phyloP scores from a whole-genome alignment of 441 rosid species.

The Populus hybrid region DNA sequence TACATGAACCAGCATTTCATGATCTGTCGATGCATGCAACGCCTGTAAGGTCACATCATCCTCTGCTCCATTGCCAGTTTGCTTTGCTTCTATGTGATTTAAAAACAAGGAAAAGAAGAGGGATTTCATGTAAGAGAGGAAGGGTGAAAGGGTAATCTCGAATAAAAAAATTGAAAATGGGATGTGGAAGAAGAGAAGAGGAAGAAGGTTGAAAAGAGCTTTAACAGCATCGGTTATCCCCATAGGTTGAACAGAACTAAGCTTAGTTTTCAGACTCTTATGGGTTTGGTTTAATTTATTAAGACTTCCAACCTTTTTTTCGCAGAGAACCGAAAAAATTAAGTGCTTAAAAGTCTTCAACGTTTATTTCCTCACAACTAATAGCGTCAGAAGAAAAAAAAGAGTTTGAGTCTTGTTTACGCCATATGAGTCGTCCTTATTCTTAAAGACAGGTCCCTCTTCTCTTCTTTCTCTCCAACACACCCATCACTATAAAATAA shows the following conservation, averaged over 20 bases:
- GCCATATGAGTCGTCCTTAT: slow-evolving; percentile 65
- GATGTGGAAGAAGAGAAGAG: not conserved
- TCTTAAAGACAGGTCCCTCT: slow-evolving; percentile 21
- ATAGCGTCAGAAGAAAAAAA: slow-evolving; percentile 37
- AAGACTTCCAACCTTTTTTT: not conserved
- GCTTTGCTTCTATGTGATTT: too few relatives aligned
- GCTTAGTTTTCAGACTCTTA: slow-evolving; percentile 16
- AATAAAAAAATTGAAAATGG: not conserved
- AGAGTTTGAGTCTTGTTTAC: slow-evolving; percentile 80
- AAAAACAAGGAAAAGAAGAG: not conserved
- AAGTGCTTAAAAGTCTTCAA: slow-evolving; percentile 20
- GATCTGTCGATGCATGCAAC: not conserved
- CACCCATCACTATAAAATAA: slow-evolving; percentile 48
- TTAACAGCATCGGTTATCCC: slow-evolving; percentile 34
- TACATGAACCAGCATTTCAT: not conserved
- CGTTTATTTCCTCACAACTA: slow-evolving; percentile 16
- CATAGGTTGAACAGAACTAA: slow-evolving; percentile 20
- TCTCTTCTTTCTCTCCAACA: slow-evolving; percentile 21
- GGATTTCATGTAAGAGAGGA: not conserved
- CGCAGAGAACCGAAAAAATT: slow-evolving; percentile 7
- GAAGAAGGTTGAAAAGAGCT: slow-evolving; percentile 13
- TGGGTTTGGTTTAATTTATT: slow-evolving; percentile 25
- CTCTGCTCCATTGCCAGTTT: not conserved
- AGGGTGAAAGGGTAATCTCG: not conserved
- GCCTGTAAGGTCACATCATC: not conserved